phyloP scores from a whole-genome alignment of 495 filamentous ascomycete genomes.

The Platismatia glauca region DNA sequence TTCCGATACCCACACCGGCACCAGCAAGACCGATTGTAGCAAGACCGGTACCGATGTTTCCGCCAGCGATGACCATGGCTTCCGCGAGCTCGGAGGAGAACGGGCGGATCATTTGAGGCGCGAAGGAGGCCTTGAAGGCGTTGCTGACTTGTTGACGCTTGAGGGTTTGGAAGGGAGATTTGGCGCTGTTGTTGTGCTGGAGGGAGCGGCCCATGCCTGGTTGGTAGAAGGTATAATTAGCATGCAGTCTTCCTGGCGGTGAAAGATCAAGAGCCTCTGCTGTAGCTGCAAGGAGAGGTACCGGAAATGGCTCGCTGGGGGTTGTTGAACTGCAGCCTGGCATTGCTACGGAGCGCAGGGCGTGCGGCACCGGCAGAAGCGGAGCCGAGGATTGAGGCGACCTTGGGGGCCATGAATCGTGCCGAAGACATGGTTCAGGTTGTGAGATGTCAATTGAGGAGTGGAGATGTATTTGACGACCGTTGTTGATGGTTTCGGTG shows the following conservation, averaged over 20 bases:
- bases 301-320: constrained; percentile 19
- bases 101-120: constrained; percentile 52
- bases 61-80: constrained; percentile 79
- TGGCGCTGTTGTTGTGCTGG: constrained; percentile 24
- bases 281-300: background rate
- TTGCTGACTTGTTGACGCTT: constrained; percentile 59
- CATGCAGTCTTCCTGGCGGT: background rate
- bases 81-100: constrained; percentile 76
- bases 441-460: constrained; percentile 11
- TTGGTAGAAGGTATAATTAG: background rate
- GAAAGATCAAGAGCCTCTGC: background rate
- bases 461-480: background rate
- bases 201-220: constrained; percentile 12
- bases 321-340: constrained; percentile 15
- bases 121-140: constrained; percentile 54
- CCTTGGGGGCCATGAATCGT: constrained; percentile 13
- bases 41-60: constrained; percentile 79
- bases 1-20: constrained; percentile 88
- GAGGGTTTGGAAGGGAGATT: constrained; percentile 43
- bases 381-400: constrained; percentile 14
- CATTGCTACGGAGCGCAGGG: constrained; percentile 13
- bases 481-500: background rate
- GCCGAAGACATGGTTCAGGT: constrained; percentile 15
- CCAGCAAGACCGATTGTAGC: constrained; percentile 83
- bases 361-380: constrained; percentile 10